Conservation (phyloP, 306 rosid species). For the Lagenaria siceraria region DNA sequence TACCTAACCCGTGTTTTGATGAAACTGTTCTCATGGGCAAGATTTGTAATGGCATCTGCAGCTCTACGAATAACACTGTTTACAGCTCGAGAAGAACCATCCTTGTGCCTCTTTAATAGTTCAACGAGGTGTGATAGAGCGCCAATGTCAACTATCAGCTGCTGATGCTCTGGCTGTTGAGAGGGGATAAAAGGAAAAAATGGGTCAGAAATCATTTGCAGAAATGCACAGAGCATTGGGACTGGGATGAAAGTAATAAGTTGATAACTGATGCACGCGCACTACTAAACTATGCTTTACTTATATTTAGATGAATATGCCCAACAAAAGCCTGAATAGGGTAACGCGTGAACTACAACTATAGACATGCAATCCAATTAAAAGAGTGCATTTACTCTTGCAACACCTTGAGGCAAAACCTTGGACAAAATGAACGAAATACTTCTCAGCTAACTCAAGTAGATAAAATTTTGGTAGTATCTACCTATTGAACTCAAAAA, state of each 20-base stretch:
- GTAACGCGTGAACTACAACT: neutral
- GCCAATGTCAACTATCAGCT: conserved; percentile 78
- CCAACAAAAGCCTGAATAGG: neutral
- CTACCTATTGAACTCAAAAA: neutral
- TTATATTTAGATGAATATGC: neutral
- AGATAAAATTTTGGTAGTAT: neutral
- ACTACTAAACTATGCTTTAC: neutral
- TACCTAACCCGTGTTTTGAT: conserved; percentile 95
- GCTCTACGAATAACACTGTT: conserved; percentile 92
- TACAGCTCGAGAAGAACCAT: conserved; percentile 53
- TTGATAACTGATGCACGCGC: neutral
- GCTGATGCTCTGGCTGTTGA: conserved; percentile 98
- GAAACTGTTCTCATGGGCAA: conserved; percentile 95
- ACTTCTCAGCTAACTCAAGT: neutral
- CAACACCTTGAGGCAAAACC: neutral
- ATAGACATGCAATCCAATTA: neutral
- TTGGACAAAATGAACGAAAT: neutral
- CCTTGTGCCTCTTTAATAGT: conserved; percentile 70
- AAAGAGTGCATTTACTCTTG: neutral
- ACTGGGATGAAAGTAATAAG: neutral
- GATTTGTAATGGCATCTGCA: conserved; percentile 97
- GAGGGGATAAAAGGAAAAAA: conserved; percentile 8
- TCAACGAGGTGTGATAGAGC: conserved; percentile 72
- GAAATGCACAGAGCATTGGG: neutral
- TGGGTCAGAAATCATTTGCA: conserved; percentile 25